Evolutionary conservation across 2,329 filamentous ascomycete species (phyloP), one percentile per base, ranked within the genome.

Genomic region (Cercospora citrullina): DNA sequence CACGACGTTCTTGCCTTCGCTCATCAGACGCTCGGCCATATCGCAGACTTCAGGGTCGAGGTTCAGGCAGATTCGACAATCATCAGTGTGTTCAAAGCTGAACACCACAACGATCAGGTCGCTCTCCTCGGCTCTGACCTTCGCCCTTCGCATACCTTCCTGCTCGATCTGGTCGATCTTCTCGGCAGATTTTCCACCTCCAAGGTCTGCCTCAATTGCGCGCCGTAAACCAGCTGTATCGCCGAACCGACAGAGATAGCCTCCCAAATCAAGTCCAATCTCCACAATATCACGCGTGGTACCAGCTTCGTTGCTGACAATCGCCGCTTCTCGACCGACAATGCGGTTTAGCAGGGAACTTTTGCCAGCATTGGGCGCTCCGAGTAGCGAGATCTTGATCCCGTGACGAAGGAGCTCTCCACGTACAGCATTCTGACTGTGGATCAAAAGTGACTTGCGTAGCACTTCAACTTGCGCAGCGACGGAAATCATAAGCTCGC

Each of bases 271-370:
- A 28, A 99, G 85, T 30, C 91, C 91, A 0, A 95, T 91, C 81
- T 99, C 95, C 10, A 99, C 90, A 63, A 99, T 90, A 81, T 99
- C 95, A 68, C 95, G 84, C 6, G 95, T 99, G 0, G 95, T 99
- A 0, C 95, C 95, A 45, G 93, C 93, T 81, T 98, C 94, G 0
- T 89, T 86, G 55, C 93, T 97, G 7, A 99, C 95, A 74, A 99
- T 99, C 3, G 94, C 96, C 2, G 95, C 95, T 78, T 98, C 94
- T 63, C 94, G 86, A 0, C 95, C 94, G 3, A 97, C 92, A 61
- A 99, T 87, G 23, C 89, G 84, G 77, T 99, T 99, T 80, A 99
- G 87, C 68, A 99, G 80, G 14, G 93, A 97, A 78, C 94, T 97
- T 79, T 99, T 99, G 14, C 95, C 95, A 0, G 90, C 93, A 75